phyloP scores from a whole-genome alignment of 768 basidiomycete genomes.

The Phlebiopsis flavidoalba region DNA sequence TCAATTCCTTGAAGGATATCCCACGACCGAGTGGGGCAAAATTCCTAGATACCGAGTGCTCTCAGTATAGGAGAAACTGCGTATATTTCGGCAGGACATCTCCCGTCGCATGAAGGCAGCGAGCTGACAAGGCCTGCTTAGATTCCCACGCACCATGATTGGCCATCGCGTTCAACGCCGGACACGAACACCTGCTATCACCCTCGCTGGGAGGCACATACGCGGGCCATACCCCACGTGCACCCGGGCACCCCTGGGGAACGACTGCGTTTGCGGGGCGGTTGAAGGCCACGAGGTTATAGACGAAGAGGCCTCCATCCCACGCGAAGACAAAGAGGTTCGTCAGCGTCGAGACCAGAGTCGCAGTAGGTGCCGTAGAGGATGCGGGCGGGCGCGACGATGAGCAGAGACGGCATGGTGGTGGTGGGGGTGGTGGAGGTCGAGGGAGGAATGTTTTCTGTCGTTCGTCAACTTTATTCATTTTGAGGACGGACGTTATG shows the following conservation, averaged over 20 bases:
- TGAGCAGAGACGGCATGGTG: slow-evolving; percentile 8
- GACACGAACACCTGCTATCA: slow-evolving; percentile 71
- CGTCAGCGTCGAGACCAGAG: slow-evolving; percentile 9
- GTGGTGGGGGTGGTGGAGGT: slow-evolving; percentile 2
- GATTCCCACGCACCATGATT: slow-evolving; percentile 59
- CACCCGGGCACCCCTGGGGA: slow-evolving; percentile 32
- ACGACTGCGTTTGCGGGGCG: slow-evolving; percentile 26
- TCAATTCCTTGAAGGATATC: slow-evolving; percentile 54
- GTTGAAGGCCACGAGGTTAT: slow-evolving; percentile 48
- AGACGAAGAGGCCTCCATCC: slow-evolving; percentile 46
- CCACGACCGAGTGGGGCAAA: slow-evolving; percentile 57
- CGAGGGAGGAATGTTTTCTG: not conserved
- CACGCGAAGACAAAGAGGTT: slow-evolving; percentile 33
- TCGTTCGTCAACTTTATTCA: not conserved
- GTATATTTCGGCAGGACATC: no score
- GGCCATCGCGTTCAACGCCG: slow-evolving; percentile 75
- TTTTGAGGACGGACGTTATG: slow-evolving; percentile 3
- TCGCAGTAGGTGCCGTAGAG: slow-evolving; percentile 10
- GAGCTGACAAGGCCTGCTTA: no score
- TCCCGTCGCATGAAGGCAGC: no score
- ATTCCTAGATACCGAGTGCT: slow-evolving; percentile 24
- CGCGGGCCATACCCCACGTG: slow-evolving; percentile 64
- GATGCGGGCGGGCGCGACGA: slow-evolving; percentile 12
- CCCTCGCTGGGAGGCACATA: slow-evolving; percentile 50
- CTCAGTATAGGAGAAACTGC: not conserved